phyloP scores from a whole-genome alignment of 495 filamentous ascomycete genomes.

The Chaetomium cochliodes region DNA sequence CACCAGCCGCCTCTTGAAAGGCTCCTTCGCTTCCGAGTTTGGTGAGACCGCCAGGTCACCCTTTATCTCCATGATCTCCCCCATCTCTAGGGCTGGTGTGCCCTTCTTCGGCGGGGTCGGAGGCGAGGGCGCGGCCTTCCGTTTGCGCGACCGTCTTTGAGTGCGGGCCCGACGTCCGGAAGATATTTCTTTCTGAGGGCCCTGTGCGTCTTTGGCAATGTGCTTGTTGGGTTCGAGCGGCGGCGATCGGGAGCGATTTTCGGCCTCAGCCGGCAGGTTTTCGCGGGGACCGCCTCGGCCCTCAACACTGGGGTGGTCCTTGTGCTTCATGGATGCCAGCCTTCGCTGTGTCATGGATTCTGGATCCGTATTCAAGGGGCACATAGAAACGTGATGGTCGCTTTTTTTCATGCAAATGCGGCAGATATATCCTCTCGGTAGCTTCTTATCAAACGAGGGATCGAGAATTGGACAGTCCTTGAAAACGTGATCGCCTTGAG shows the following conservation, averaged over 20 bases:
- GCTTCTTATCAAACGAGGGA: conserved; percentile 35
- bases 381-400: conserved; percentile 31
- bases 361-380: conserved; percentile 34
- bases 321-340: neutral
- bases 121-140: conserved; percentile 3
- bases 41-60: neutral
- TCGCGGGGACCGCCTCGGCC: neutral
- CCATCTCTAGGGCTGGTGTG: neutral
- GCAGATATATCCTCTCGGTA: conserved; percentile 37
- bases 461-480: conserved; percentile 44
- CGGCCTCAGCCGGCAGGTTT: neutral
- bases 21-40: neutral
- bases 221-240: too few relatives aligned
- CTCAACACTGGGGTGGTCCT: neutral
- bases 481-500: conserved; percentile 40
- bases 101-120: conserved; percentile 6
- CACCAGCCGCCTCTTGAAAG: conserved; percentile 19
- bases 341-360: conserved; percentile 32
- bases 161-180: neutral
- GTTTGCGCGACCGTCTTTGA: neutral
- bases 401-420: conserved; percentile 34
- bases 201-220: neutral
- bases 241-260: neutral
- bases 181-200: neutral
- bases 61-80: neutral